A percentile compares a stretch with the other conserved stretches of the same genome.
These are phyloP conservation scores for Pseudogymnoascus sp. DNA, from an alignment of 2,329 filamentous ascomycete genomes.

Conservation along the genomic window DNA sequence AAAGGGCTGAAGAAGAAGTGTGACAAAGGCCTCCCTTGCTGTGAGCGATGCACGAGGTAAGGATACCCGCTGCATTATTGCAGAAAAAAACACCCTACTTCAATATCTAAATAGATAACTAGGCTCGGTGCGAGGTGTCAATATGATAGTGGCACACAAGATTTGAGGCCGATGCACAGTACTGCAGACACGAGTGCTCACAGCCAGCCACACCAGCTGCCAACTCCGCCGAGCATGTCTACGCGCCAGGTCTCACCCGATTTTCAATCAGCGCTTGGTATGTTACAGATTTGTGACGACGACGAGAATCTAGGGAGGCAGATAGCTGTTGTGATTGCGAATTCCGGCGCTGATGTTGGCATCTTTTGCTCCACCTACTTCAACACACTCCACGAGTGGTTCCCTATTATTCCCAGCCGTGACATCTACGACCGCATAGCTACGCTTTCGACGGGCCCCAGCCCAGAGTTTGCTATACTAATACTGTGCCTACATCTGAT, in stretches of 20 bases:
- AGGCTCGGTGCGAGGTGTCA: constrained; percentile 10
- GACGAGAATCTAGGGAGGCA: constrained; percentile 8
- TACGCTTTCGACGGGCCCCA: neutral
- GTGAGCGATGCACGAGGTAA: constrained; percentile 17
- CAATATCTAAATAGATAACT: constrained; percentile 9
- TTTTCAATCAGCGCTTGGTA: neutral
- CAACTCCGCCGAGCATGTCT: neutral
- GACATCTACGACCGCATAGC: constrained; percentile 11
- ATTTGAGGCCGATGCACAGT: neutral
- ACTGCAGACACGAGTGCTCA: neutral
- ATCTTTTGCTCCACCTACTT: constrained; percentile 10
- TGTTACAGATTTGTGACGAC: constrained; percentile 1
- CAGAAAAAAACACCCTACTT: neutral
- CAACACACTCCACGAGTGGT: constrained; percentile 9
- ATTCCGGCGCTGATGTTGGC: constrained; percentile 7
- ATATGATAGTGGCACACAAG: constrained; percentile 7
- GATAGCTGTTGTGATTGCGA: neutral
- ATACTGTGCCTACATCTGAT: constrained; percentile 4
- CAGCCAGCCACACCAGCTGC: neutral
- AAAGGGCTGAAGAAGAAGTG: constrained; percentile 20
- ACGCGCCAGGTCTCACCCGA: neutral
- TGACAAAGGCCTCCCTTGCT: constrained; percentile 17
- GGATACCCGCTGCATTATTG: neutral
- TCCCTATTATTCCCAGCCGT: constrained; percentile 4
- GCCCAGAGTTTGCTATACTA: neutral